Base-by-base conservation (phyloP, 129 eudicot species). In the Solidago caesia region DNA sequence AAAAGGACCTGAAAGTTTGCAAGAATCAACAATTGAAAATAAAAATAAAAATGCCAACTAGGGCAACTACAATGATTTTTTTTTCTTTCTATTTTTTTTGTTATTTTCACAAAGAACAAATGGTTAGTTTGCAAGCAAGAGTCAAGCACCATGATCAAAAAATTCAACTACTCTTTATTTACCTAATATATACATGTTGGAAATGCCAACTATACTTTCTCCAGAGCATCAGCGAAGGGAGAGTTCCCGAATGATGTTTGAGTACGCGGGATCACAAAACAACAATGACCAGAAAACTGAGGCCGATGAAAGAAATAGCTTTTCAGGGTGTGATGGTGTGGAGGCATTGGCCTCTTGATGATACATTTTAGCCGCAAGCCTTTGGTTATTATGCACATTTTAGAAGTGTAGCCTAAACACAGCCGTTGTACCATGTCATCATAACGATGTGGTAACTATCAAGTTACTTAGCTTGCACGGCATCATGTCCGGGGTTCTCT, bases 221-320 rank as follows among this genome's bases (percentile, higher is more conserved):
- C 26, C 87, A 91, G 97, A 87, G 68, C 82, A 77, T 74, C 87
- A 83, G 60, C 78, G 97, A 76, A 71, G 86, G 77, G 84, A 71
- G 48, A 80, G 81, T 74, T 73, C 87, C 1, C 81, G 85, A 44
- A 90, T 83, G 77, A 90, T 83, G 78, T 62, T 68, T 48, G 88
- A 82, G 75, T 69, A 75, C 71, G 72, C 81, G 25, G 39, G 39
- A 33, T 51, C 84, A 44, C 77, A 85, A 41, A 75, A 78, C 33
- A 77, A 74, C 15, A 83, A 70, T 64, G 82, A 63, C 64, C 67
- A 39, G 59, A 78, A 71, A 55, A 68, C 72, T 75, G 96, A 88
- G 67, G 87, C 45, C 1, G 89, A 86, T 67, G 84, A 67, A 76
- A 79, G 73, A 63, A 83, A 80, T 52, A 84, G 87, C 72, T 77